These are phyloP conservation scores for Typha latifolia DNA, from an alignment of 176 grass and related monocot species.

Conservation along the genomic window DNA sequence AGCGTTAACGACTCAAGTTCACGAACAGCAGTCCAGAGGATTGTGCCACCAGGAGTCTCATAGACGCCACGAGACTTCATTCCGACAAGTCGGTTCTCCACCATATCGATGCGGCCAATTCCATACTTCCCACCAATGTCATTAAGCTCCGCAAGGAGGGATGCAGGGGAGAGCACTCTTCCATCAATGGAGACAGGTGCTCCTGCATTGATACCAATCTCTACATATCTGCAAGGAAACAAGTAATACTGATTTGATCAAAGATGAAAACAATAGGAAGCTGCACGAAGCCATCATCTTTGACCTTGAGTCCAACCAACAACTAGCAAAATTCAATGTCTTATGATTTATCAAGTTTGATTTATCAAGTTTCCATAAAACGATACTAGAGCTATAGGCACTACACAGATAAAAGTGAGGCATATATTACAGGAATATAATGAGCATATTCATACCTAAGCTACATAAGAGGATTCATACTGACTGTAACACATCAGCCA, in stretches of 20 bases:
- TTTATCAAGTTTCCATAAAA: not conserved
- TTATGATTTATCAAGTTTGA: too few species aligned
- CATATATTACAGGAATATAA: not conserved
- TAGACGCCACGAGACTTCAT: slow-evolving; percentile 95
- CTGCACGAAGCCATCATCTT: too few species aligned
- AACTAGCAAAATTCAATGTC: too few species aligned
- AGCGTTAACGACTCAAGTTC: slow-evolving; percentile 70
- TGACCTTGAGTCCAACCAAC: too few species aligned
- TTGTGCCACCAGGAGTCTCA: slow-evolving; percentile 89
- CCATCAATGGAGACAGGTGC: slow-evolving; percentile 80
- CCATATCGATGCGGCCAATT: slow-evolving; percentile 76
- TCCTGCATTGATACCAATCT: slow-evolving; percentile 66
- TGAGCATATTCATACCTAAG: not conserved
- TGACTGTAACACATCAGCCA: not conserved
- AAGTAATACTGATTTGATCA: not conserved
- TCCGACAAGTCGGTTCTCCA: slow-evolving; percentile 82
- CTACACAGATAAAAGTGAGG: not conserved
- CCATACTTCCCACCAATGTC: slow-evolving; percentile 72
- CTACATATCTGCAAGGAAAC: slow-evolving; percentile 48
- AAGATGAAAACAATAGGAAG: not conserved
- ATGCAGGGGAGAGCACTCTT: slow-evolving; percentile 53
- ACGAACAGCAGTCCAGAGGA: slow-evolving; percentile 55
- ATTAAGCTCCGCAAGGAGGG: slow-evolving; percentile 70
- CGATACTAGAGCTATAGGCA: not conserved
- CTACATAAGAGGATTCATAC: not conserved